Base-by-base conservation (phyloP, 257 asterid species). In the Ocimum tenuiflorum region DNA sequence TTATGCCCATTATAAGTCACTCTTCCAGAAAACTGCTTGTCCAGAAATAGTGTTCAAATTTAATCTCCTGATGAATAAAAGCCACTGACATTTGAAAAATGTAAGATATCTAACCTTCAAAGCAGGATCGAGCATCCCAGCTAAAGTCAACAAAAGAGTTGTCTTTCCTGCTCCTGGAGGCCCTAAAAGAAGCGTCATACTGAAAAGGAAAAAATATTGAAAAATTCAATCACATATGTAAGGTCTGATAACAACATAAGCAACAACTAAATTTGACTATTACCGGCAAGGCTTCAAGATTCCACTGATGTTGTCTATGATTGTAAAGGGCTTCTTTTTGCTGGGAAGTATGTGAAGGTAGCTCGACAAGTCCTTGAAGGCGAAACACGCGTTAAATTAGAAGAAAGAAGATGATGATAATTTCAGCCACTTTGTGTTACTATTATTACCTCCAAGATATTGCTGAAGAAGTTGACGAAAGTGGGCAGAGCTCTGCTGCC, bases 91-190 rank as follows among this genome's bases (percentile, higher is more conserved):
- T n/a, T n/a, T 27, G 4, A 27, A 22, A 17, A 17, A 14, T 48
- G 4, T 7, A 17, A 7, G 31, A 1, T 1, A 27, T 27, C 8
- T 8, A 10, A 82, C 92, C 69, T 83, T 79, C 27, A 85, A 67
- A 61, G 54, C 68, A 6, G 85, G 74, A 51, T 82, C 85, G 54
- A 79, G 86, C 80, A 80, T 80, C 50, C 89, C 96, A 22, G 96
- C 84, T 74, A 88, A 75, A 13, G 91, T 87, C 75, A 88, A 49
- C 77, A 85, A 68, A 75, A 88, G 73, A 0, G 91, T 78, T 1
- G 94, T 85, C 73, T 88, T 85, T 14, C 91, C 89, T 0, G 85
- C 82, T 68, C 91, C 69, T 22, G 96, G 94, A 29, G 94, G 96
- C 1, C 94, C 94, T 67, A 88, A 78, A 50, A 88, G 81, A 71